These are phyloP conservation scores for Suillus spraguei DNA, from an alignment of 768 basidiomycete species.

Conservation along the genomic window DNA sequence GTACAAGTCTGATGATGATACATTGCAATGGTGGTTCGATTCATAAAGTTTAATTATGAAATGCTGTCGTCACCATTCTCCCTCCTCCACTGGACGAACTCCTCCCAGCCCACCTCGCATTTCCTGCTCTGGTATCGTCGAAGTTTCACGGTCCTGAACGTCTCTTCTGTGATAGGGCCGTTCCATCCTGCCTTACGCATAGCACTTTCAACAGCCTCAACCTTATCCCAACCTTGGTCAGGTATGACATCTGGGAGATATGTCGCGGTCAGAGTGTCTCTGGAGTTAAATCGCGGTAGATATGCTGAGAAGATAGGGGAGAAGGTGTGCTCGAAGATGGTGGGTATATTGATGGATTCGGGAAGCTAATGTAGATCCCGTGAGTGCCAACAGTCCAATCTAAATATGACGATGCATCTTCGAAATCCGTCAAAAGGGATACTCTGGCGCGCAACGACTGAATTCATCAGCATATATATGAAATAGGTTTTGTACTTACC, in stretches of 20 bases:
- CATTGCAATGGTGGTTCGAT: slow-evolving; percentile 5
- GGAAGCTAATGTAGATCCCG: slow-evolving; percentile 89
- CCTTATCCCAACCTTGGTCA: slow-evolving; percentile 93
- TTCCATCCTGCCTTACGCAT: slow-evolving; percentile 93
- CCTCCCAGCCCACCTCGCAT: slow-evolving; percentile 70
- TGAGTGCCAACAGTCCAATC: slow-evolving; percentile 94
- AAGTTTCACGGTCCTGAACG: slow-evolving; percentile 74
- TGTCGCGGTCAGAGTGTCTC: slow-evolving; percentile 75
- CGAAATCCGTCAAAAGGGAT: slow-evolving; percentile 93
- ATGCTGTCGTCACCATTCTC: slow-evolving; percentile 43
- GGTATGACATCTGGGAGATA: slow-evolving; percentile 93
- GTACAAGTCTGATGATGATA: slow-evolving; percentile 17
- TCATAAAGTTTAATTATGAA: slow-evolving; percentile 13
- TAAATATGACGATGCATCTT: slow-evolving; percentile 79
- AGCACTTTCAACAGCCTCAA: slow-evolving; percentile 88
- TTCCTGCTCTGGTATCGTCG: slow-evolving; percentile 81
- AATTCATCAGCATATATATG: slow-evolving; percentile 5
- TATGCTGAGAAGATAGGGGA: slow-evolving; percentile 68
- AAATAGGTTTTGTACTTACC: slow-evolving; percentile 50
- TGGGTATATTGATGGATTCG: slow-evolving; percentile 68
- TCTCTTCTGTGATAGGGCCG: slow-evolving; percentile 79
- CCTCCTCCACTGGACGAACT: slow-evolving; percentile 77
- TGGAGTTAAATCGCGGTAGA: slow-evolving; percentile 55
- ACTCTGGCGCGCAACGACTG: slow-evolving; percentile 49
- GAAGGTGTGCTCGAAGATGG: slow-evolving; percentile 69